Evolutionary conservation across 2,329 filamentous ascomycete species (phyloP).

Genomic region (Sporothrix brunneoviolacea): DNA sequence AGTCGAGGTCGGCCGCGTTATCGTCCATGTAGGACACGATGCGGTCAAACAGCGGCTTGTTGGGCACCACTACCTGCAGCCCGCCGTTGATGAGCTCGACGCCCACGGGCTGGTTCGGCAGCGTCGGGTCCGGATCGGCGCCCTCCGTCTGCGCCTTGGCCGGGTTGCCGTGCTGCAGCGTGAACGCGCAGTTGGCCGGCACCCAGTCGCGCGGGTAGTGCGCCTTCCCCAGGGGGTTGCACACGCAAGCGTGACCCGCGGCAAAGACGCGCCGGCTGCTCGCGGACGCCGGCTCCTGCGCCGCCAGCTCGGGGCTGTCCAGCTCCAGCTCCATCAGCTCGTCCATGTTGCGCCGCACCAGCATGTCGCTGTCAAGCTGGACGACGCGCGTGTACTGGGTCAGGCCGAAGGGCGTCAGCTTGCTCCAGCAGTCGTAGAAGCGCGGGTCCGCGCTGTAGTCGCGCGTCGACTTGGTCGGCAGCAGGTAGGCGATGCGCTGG

Average conservation of each 20-base stretch:
- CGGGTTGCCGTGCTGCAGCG: conserved; percentile 33
- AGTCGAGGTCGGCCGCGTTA: conserved; percentile 42
- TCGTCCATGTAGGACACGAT: conserved; percentile 45
- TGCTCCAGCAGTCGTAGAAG: conserved; percentile 88
- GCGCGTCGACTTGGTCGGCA: conserved; percentile 53
- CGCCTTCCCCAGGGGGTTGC: conserved; percentile 70
- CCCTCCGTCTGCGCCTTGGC: conserved; percentile 40
- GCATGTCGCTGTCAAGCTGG: conserved; percentile 84
- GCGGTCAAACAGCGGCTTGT: conserved; percentile 37
- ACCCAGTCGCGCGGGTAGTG: conserved; percentile 73
- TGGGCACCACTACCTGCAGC: conserved; percentile 51
- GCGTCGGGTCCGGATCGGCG: conserved; percentile 37
- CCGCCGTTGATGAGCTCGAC: conserved; percentile 51
- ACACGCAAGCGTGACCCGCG: conserved; percentile 76
- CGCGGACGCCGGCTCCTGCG: conserved; percentile 13
- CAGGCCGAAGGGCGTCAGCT: conserved; percentile 72
- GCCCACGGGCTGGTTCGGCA: conserved; percentile 28
- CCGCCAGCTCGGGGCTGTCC: conserved; percentile 20
- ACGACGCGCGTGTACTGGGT: conserved; percentile 72
- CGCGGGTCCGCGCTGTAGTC: conserved; percentile 72
- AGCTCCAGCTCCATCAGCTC: conserved; percentile 80
- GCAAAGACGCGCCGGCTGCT: conserved; percentile 64
- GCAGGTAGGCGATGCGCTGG: conserved; percentile 64
- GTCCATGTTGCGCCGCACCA: conserved; percentile 79
- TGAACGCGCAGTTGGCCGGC: conserved; percentile 52